Conservation (phyloP, 139 green algal genomes). For the Closterium sp. region DNA sequence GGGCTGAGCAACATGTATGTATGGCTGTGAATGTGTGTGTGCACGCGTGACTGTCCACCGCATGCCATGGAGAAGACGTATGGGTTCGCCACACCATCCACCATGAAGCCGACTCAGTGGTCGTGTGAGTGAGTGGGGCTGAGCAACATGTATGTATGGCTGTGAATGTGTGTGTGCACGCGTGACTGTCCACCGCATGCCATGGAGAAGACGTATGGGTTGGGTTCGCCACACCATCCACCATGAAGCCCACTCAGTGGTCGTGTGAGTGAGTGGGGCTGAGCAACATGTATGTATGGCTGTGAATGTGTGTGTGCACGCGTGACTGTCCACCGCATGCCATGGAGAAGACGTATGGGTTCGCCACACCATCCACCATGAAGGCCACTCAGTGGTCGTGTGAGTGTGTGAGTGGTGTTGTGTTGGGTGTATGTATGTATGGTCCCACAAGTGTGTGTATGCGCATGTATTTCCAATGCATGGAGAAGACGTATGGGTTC, state of each 20-base stretch:
- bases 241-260: conserved; percentile 75
- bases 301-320: no score
- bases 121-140: conserved; percentile 41
- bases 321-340: conserved; percentile 2
- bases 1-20: no score
- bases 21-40: no score
- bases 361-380: conserved; percentile 64
- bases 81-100: conserved; percentile 59
- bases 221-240: conserved; percentile 59
- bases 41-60: background rate
- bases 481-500: conserved; percentile 55
- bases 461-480: conserved; percentile 62
- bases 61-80: conserved; percentile 54
- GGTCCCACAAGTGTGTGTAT: no score
- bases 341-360: conserved; percentile 55
- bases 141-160: no score
- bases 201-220: conserved; percentile 52
- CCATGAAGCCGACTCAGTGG: conserved; percentile 76
- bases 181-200: conserved; percentile 60
- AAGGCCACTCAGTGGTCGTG: conserved; percentile 71
- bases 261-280: conserved; percentile 35
- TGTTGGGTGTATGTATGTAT: no score
- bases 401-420: conserved; percentile 31
- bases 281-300: no score
- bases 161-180: no score